Evolutionary conservation across 257 asterid genomes (phyloP), one percentile per base, ranked within the genome.

Genomic region (Solanum infundibuliforme): DNA sequence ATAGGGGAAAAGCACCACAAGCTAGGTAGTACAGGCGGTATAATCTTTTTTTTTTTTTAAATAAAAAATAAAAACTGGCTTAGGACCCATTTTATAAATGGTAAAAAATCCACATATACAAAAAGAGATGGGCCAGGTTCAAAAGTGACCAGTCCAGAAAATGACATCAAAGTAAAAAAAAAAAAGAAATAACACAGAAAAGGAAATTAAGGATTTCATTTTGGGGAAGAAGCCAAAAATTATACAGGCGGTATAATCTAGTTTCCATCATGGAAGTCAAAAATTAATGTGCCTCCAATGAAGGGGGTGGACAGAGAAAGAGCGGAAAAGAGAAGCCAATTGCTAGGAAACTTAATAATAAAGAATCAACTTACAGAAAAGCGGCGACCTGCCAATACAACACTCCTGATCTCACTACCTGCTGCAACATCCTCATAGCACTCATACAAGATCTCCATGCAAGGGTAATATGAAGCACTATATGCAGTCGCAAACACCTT

Each of bases 341-440:
- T 25, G 66, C 5, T 79, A 43, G 9, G 14, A 79, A 43, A 27
- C 65, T 79, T 39, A 43, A 14, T 71, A 35, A 77, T 43, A 4
- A 31, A 68, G 29, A 41, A 71, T 43, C 60, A 38, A 83, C 94
- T 72, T 94, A 96, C 99, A 91, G 93, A 94, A 89, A 95, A 95
- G 90, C 98, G 98, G 34, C 98, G 98, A 52, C 98, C 99, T 82
- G 99, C 98, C 94, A 96, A 92, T 87, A 95, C 98, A 87, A 95
- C 98, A 81, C 99, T 96, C 90, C 97, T 90, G 84, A 96, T 96
- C 93, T 95, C 99, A 90, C 95, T 95, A 86, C 99, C 98, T 88
- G 95, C 87, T 84, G 98, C 98, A 74, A 96, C 99, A 91, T 96
- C 99, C 90, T 96, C 99, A 52, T 96, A 95, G 93, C 99, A 96